Base-by-base conservation (phyloP, 257 asterid genomes). In the Ligustrum vulgare region DNA sequence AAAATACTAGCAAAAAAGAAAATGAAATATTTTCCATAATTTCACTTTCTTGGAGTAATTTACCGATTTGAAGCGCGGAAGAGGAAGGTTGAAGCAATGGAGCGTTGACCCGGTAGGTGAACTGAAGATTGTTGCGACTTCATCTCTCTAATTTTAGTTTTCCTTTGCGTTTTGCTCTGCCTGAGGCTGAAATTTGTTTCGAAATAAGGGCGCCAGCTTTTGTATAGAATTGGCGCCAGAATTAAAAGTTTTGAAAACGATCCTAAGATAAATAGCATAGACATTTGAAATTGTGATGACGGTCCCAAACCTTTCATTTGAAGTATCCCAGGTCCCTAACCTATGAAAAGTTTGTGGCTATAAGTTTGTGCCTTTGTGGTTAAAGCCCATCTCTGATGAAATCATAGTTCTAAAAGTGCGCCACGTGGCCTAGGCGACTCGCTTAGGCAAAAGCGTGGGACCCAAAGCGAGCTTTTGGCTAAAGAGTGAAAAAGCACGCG, bases 51-150 rank as follows among this genome's bases (percentile, higher is more conserved):
- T 13, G 22, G 45, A 71, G 3, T 20, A 60, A 60, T 72, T 20
- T 73, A 90, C 95, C 86, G 84, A 81, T 80, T 80, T 58, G 92
- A 28, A 72, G 86, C 74, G 58, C 86, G 91, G 73, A 88, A 86
- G 79, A 86, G 84, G 76, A 75, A 77, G 1, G 91, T 81, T 22
- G 94, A 88, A 34, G 83, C 51, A 78, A 91, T 89, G 10, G 97
- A 83, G 70, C 97, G 94, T 72, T 93, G 96, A 35, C 98, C 98
- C 75, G 70, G 1, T 65, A 82, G 82, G 80, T 90, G 84, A 13
- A 88, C 60, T 7, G 89, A 58, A 73, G 78, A 45, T 16, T 81
- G 79, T 18, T 81, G 81, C 4, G 81, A 76, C 20, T 76, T 86
- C 95, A 85, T 84, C 39, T 77, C 74, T 69, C 49, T 51, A 60